Conservation (phyloP, 2,329 filamentous ascomycete genomes). For the Xylariaceae sp. region DNA sequence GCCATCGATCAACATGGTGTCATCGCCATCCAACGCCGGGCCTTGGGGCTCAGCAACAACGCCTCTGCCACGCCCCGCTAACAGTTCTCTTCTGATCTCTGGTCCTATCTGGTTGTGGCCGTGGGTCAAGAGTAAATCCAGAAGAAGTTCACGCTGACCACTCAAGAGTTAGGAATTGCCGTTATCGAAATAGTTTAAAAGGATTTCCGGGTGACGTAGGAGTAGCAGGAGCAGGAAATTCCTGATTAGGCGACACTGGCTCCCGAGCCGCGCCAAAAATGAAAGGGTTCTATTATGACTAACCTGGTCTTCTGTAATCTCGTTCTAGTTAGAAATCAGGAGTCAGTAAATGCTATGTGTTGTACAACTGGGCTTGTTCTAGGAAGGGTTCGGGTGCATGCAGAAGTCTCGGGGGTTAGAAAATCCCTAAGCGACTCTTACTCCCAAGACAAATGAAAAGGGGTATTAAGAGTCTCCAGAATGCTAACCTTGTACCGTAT, state of each 20-base stretch:
- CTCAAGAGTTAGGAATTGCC: slow-evolving; percentile 2
- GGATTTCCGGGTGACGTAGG: neutral
- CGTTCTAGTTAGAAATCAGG: too few species aligned
- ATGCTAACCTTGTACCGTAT: slow-evolving; percentile 94
- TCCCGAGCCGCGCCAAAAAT: neutral
- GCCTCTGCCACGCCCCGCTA: slow-evolving; percentile 87
- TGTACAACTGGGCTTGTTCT: too few species aligned
- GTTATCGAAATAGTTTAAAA: neutral
- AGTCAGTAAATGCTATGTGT: too few species aligned
- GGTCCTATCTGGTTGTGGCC: slow-evolving; percentile 90
- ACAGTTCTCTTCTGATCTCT: slow-evolving; percentile 84
- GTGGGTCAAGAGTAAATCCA: slow-evolving; percentile 84
- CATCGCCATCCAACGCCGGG: slow-evolving; percentile 73
- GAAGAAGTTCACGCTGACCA: slow-evolving; percentile 74
- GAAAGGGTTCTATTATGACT: neutral
- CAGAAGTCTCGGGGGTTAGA: too few species aligned
- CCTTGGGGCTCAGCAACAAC: slow-evolving; percentile 68
- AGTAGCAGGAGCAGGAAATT: neutral
- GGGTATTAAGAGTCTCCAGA: too few species aligned
- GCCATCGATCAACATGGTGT: slow-evolving; percentile 82
- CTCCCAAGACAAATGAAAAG: too few species aligned
- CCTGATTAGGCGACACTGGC: neutral
- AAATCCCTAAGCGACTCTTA: too few species aligned
- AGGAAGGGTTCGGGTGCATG: too few species aligned
- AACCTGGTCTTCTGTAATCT: slow-evolving; percentile 88